Evolutionary conservation across 2,329 filamentous ascomycete species (phyloP), one percentile per base, ranked within the genome.

Genomic region (Aspergillus sp.): DNA sequence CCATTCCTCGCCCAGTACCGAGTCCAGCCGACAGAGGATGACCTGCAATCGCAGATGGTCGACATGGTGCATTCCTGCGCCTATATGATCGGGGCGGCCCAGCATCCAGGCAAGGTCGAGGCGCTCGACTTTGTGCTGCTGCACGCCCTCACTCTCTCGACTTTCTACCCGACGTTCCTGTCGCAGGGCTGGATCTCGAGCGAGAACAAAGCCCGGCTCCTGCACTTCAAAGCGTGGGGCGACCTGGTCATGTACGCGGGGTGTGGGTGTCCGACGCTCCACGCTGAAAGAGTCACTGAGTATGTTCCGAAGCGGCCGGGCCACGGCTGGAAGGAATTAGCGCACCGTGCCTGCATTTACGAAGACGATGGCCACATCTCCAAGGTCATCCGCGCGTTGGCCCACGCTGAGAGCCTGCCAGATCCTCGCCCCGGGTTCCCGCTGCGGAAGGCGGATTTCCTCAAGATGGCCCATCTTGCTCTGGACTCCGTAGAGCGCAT

Each of bases 151-250:
- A 36, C 29, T 3, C 29, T 33, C 2, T 20, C 29, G 4, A 26
- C 33, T n/a, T 32, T 28, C 15, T 33, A 33, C 11, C 15, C 15
- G 2, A 16, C 24, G 8, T 32, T 36, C 13, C 12, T 33, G 4
- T 17, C 4, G 2, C 34, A 33, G 6, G 29, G 19, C 8, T 36
- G 22, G 22, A 26, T 35, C 14, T n/a, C 27, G 6, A 20, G 10
- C 15, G 28, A 19, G 15, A 24, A 35, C 15, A 28, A 28, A 40
- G 43, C 8, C 11, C 29, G 7, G 28, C 46, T 35, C 15, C 15
- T 47, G 8, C 32, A 35, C 10, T 26, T 8, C 20, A 24, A n/a
- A 8, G 20, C 8, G 8, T n/a, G 20, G n/a, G 20, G 7, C 8
- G 7, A 8, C n/a, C 7, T 24, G 20, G n/a, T 24, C 8, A 24